A percentile compares a stretch with the other conserved stretches of the same genome.
These are phyloP conservation scores for Eucalyptus brandiana DNA, from an alignment of 345 rosid species.

Conservation along the genomic window DNA sequence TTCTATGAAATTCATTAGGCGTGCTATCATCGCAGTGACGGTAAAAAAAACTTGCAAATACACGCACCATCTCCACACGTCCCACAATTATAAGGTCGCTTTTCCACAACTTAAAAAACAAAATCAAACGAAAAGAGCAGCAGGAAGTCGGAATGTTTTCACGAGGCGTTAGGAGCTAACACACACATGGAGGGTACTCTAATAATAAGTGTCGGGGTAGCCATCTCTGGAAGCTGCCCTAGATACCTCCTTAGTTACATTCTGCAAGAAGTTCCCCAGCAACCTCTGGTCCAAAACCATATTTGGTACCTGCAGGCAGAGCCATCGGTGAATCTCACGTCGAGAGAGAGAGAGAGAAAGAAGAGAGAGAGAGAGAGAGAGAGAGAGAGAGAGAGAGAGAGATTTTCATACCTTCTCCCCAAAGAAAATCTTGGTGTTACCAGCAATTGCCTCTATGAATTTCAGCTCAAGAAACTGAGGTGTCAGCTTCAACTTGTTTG, in stretches of 20 bases:
- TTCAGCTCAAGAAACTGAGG: conserved; percentile 85
- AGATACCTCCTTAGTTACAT: conserved; percentile 3
- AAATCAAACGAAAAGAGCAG: background rate
- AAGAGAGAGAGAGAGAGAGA: background rate
- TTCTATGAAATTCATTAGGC: background rate
- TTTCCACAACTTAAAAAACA: background rate
- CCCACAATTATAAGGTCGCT: rapidly evolving
- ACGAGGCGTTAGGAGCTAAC: background rate
- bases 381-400: background rate
- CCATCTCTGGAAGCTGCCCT: background rate
- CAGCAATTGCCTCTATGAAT: conserved; percentile 79
- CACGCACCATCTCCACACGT: background rate
- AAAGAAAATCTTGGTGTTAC: conserved; percentile 79
- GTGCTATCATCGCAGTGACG: rapidly evolving
- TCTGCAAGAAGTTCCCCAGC: conserved; percentile 61
- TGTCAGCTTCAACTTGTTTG: conserved; percentile 81
- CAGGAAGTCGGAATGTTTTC: too few relatives aligned
- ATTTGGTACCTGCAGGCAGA: conserved; percentile 47
- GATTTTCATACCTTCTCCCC: conserved; percentile 58
- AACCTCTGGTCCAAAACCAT: conserved; percentile 87
- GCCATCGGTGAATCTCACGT: background rate
- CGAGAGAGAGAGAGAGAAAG: background rate
- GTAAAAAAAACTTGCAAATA: background rate
- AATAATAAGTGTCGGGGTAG: background rate
- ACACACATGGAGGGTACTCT: background rate